Conservation (phyloP, 2,329 filamentous ascomycete species). For the Parastagonospora avenae region DNA sequence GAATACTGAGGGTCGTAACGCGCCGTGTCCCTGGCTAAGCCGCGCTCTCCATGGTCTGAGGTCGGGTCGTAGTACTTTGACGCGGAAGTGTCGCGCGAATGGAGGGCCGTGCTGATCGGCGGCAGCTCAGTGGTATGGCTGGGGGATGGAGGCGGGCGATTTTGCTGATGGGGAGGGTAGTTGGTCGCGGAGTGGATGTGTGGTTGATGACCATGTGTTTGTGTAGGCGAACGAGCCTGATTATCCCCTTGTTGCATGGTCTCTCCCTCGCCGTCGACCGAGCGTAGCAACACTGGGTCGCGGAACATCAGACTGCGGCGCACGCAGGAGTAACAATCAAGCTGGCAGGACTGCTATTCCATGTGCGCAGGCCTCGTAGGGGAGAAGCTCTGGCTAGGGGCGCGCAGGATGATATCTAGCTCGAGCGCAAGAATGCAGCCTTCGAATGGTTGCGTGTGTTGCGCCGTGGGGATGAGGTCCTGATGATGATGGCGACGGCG, state of each 20-base stretch:
- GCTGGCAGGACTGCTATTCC: slow-evolving; percentile 9
- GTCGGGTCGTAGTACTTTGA: slow-evolving; percentile 58
- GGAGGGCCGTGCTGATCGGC: slow-evolving; percentile 46
- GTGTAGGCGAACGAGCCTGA: slow-evolving; percentile 46
- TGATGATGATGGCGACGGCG: slow-evolving; percentile 12
- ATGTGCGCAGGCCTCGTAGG: slow-evolving; percentile 11
- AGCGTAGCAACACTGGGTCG: slow-evolving; percentile 35
- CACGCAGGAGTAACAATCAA: slow-evolving; percentile 3
- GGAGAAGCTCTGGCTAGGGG: too few species aligned
- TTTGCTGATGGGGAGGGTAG: slow-evolving; percentile 37
- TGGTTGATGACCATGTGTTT: slow-evolving; percentile 43
- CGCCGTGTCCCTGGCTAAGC: slow-evolving; percentile 36
- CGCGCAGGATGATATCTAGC: background rate
- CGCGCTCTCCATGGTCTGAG: slow-evolving; percentile 49
- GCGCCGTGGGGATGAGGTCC: slow-evolving; percentile 18
- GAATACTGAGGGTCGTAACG: slow-evolving; percentile 42
- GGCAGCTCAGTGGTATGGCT: slow-evolving; percentile 45
- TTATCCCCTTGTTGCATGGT: slow-evolving; percentile 41
- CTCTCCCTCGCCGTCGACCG: slow-evolving; percentile 39
- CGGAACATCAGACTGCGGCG: slow-evolving; percentile 30
- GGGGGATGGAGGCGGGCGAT: slow-evolving; percentile 31
- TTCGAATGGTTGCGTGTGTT: slow-evolving; percentile 14
- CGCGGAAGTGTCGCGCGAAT: slow-evolving; percentile 47
- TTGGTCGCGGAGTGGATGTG: slow-evolving; percentile 31
- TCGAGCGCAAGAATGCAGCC: slow-evolving; percentile 11